Percentiles rank a stretch among this genome's conserved stretches.
Conservation (phyloP, 306 rosid genomes). For the Begonia loranthoides region DNA sequence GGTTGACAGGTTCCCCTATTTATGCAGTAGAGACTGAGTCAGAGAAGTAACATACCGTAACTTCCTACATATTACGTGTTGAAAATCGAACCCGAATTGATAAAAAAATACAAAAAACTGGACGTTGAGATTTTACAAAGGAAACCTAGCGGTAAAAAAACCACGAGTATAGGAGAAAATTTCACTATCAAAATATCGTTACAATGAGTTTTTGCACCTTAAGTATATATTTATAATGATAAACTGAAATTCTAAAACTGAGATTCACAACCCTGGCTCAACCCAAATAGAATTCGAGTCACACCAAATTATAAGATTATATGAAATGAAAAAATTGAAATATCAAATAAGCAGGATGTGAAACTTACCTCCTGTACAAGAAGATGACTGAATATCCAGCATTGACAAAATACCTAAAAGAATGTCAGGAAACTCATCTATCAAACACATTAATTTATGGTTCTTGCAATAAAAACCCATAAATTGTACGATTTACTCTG, state of each 20-base stretch:
- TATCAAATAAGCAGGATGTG: background rate
- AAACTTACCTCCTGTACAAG: slow-evolving; percentile 48
- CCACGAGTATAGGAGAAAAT: no score
- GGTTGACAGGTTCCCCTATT: slow-evolving; percentile 88
- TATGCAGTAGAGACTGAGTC: slow-evolving; percentile 9
- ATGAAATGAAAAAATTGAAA: background rate
- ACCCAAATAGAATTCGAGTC: no score
- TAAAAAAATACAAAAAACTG: no score
- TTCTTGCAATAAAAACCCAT: no score
- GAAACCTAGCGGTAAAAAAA: no score
- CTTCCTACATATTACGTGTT: background rate
- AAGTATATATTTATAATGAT: no score
- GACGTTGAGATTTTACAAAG: no score
- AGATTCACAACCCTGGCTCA: no score
- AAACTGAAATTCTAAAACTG: background rate
- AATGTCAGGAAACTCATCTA: slow-evolving; percentile 8
- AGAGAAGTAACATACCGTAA: background rate
- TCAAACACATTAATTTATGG: no score
- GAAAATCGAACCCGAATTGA: no score
- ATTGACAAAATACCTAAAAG: slow-evolving; percentile 60
- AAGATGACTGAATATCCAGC: slow-evolving; percentile 96
- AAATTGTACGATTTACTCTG: slow-evolving; percentile 41
- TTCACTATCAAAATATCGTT: no score
- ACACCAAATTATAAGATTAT: background rate
- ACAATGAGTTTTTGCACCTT: no score